Percentiles rank a stretch among this genome's conserved stretches.
These are phyloP conservation scores for Endotrypanum monterogeii DNA, from an alignment of 208 protist species.

Conservation along the genomic window DNA sequence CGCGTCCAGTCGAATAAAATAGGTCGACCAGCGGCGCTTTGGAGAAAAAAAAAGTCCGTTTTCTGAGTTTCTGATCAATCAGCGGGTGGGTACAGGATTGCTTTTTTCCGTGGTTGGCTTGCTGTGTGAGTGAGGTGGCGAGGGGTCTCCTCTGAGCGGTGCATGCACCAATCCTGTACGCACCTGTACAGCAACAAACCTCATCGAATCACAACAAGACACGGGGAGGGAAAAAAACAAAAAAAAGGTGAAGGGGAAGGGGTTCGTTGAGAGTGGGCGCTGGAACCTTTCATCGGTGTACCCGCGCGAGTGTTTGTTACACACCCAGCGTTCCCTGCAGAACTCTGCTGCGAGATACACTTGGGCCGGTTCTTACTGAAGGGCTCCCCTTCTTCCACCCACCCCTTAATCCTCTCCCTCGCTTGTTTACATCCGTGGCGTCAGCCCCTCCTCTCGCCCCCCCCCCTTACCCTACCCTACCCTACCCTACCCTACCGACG, in stretches of 20 bases:
- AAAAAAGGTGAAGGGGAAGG: neutral
- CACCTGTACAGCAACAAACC: neutral
- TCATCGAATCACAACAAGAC: neutral
- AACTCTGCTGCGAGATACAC: neutral
- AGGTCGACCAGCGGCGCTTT: neutral
- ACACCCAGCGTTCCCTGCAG: neutral
- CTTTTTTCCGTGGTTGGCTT: neutral
- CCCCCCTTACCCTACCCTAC: too few species aligned
- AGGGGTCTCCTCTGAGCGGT: neutral
- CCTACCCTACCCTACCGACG: neutral
- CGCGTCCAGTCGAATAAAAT: neutral
- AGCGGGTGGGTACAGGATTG: neutral
- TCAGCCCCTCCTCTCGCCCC: too few species aligned
- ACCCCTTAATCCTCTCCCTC: neutral
- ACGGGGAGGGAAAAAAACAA: neutral
- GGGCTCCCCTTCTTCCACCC: neutral
- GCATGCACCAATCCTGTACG: neutral
- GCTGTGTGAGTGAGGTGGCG: neutral
- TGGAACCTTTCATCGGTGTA: neutral
- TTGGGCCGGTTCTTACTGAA: neutral
- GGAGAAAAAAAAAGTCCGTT: neutral
- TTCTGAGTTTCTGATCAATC: neutral
- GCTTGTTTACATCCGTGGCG: constrained; percentile 1
- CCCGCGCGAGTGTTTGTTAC: neutral
- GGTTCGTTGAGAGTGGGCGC: neutral